Base-by-base conservation (phyloP, 2,329 filamentous ascomycete species). In the Coniochaeta hoffmannii region DNA sequence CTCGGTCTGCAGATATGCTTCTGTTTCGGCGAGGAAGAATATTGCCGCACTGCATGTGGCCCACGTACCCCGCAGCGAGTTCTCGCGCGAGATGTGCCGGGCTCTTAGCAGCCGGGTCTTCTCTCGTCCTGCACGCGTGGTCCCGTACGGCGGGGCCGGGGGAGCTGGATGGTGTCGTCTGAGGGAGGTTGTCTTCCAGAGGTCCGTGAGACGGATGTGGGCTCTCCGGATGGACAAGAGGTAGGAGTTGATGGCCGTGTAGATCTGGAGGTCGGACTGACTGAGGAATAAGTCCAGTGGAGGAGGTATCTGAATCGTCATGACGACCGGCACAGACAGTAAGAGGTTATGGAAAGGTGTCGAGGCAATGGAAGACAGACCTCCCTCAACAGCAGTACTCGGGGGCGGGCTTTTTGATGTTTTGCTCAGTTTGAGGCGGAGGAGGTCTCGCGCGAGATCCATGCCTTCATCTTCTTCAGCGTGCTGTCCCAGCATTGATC, bases 231-330 rank as follows among this genome's bases (percentile, higher is more conserved):
- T 85, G 0, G 90, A 88, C 10, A 97, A 75, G 0, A 99, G 80
- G 63, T 97, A 97, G 1, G 90, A 82, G 68, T 95, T 91, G 58
- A 97, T 86, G n/a, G 80, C 79, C 0, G 90, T 88, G 69, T 97
- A 99, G 0, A 83, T 81, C 51, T 87, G 81, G 11, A 96, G 73
- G 64, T 97, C 92, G 0, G 85, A 77, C 4, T 81, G 76, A 11
- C 88, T 85, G 28, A 97, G 81, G 64, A 97, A 96, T 30, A 99
- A 80, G 66, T 97, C 92, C 5, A 97, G 72, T 0, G 94, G 92
- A 2, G 88, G 86, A 2, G 82, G 81, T 9, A 96, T 83, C 36
- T 86, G 82, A 60, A 96, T 77, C 1, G 80, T 83, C 38, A 99
- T 76, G 3, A 76, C 73, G 5, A 86, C 87, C 0, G 91, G 85